phyloP scores from a whole-genome alignment of 1,284 basidiomycete species.

The Cutaneotrichosporon sp. region DNA sequence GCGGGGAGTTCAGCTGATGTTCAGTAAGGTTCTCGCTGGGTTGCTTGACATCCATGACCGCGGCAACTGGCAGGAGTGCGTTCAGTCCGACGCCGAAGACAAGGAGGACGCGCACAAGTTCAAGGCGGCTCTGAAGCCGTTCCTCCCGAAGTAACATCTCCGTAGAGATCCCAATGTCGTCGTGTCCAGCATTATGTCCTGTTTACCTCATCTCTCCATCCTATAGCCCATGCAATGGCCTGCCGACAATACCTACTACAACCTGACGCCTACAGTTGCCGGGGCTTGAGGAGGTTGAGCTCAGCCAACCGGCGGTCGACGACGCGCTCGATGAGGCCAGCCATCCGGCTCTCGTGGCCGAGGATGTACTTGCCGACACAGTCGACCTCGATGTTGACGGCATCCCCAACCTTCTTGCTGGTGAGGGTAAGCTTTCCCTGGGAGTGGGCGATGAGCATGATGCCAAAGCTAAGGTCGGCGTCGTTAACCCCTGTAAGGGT shows the following conservation, averaged over 20 bases:
- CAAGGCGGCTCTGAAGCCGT: constrained; percentile 73
- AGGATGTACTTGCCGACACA: constrained; percentile 62
- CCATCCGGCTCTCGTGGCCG: constrained; percentile 62
- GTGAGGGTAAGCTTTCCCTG: constrained; percentile 83
- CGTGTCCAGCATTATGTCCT: neutral
- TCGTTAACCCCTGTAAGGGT: constrained; percentile 86
- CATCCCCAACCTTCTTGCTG: constrained; percentile 70
- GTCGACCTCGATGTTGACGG: constrained; percentile 84
- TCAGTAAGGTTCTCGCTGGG: constrained; percentile 72
- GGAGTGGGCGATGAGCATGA: constrained; percentile 96
- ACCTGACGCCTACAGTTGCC: constrained; percentile 6
- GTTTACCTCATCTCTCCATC: neutral
- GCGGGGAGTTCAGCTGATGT: neutral
- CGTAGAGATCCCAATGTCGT: too few species aligned
- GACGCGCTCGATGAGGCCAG: constrained; percentile 65
- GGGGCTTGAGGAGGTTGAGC: constrained; percentile 19
- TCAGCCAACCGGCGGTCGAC: constrained; percentile 57
- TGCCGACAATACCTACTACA: constrained; percentile 15
- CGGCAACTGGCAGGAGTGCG: constrained; percentile 85
- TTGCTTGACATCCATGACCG: constrained; percentile 72
- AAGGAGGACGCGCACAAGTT: constrained; percentile 74
- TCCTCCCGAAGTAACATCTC: constrained; percentile 50
- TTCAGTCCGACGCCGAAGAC: constrained; percentile 75
- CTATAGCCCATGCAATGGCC: neutral
- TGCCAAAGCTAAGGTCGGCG: constrained; percentile 64